A percentile compares a stretch with the other conserved stretches of the same genome.
Conservation (phyloP, 441 rosid genomes). For the Arabidopsis lyrata region DNA sequence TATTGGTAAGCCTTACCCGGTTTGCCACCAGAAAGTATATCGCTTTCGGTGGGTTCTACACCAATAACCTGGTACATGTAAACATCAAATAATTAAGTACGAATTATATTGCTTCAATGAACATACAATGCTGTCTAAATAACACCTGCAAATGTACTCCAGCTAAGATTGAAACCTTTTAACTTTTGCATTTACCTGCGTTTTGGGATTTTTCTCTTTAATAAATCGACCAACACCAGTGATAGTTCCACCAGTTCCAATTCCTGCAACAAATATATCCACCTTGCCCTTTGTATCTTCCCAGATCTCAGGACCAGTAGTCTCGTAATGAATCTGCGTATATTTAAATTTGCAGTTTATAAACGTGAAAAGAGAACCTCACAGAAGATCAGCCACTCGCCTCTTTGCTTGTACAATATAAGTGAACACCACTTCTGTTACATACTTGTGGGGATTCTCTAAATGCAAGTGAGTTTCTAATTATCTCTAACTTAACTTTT, state of each 20-base stretch:
- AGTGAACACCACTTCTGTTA: not conserved
- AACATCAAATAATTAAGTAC: slow-evolving; percentile 30
- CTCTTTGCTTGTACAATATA: not conserved
- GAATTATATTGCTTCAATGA: slow-evolving; percentile 3
- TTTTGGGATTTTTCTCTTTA: slow-evolving; percentile 57
- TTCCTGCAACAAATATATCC: slow-evolving; percentile 71
- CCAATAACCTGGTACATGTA: slow-evolving; percentile 76
- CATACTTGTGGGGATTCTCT: not conserved
- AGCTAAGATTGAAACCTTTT: not conserved
- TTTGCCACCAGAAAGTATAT: slow-evolving; percentile 94
- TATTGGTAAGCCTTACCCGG: slow-evolving; percentile 62
- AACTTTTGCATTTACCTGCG: slow-evolving; percentile 28
- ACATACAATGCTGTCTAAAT: slow-evolving; percentile 18
- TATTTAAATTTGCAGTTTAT: not conserved
- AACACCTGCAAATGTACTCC: slow-evolving; percentile 10
- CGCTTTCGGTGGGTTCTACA: slow-evolving; percentile 87
- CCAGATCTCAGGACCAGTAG: slow-evolving; percentile 96
- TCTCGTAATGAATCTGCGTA: slow-evolving; percentile 77
- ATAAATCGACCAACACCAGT: slow-evolving; percentile 76
- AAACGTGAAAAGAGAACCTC: not conserved
- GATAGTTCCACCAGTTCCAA: slow-evolving; percentile 90
- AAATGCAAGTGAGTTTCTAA: not conserved
- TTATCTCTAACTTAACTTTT: not conserved
- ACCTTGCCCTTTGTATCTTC: slow-evolving; percentile 72
- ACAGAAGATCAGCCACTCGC: not conserved